Evolutionary conservation across 768 basidiomycete genomes (phyloP), one percentile per base, ranked within the genome.

Genomic region (Leccinellum luteum): DNA sequence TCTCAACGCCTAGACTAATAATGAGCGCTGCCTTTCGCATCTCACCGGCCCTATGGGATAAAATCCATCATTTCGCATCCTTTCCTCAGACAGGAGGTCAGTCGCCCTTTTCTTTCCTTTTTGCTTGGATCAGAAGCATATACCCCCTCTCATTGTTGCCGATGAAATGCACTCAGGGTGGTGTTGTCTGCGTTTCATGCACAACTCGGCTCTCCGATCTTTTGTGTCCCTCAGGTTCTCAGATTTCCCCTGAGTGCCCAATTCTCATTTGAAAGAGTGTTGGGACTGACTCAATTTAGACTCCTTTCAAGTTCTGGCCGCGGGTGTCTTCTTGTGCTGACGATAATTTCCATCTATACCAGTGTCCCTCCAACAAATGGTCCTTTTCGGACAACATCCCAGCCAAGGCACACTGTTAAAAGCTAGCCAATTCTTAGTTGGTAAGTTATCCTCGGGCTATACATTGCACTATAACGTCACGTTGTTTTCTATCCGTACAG

Each of bases 301-400:
- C 3, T n/a, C 17, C 31, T 13, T 19, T 30, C 21, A 38, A 38
- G 17, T 49, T 43, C 28, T 28, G 17, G 21, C 9, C 13, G 17
- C 34, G 41, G 4, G 17, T 38, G 9, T 3, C 17, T 2, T 17
- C 9, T 30, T 23, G 27, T 57, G 35, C 62, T 71, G 43, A 69
- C 28, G 4, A n/a, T 23, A 6, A 21, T 30, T 21, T 6, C 12
- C 4, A n/a, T 47, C 4, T n/a, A 21, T n/a, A n/a, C n/a, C 65
- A 92, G 95, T 98, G 3, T 97, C 94, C 0, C 79, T 98, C 19
- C 91, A 97, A 74, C 96, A 98, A 75, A 98, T 99, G 95, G 93
- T 97, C 51, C 82, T 90, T 54, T 98, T 99, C 68, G 96, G 96
- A 0, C 94, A 97, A 77, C 91, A 98, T 67, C 95, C 96, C 0